Evolutionary conservation across 805 yeast genomes (phyloP), one percentile per base, ranked within the genome.

Genomic region (Jamesozyma gamospora): DNA sequence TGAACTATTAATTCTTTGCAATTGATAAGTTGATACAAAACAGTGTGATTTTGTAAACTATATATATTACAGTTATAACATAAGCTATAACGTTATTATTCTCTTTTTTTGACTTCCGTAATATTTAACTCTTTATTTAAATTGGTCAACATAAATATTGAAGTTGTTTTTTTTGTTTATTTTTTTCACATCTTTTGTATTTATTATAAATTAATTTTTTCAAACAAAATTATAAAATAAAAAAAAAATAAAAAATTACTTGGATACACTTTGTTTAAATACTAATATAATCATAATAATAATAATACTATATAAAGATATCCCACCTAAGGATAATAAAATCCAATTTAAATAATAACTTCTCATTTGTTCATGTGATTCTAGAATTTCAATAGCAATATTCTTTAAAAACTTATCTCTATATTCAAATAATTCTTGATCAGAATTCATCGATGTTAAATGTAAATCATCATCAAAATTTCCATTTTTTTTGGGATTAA

Each of bases 281-380:
- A 32, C 12, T 27, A 35, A 15, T 14, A 32, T 28, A n/a, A 42
- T 26, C 6, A 40, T 18, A 11, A 37, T 11, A 3, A 37, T 19
- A 8, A 38, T 17, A 10, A 38, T 14, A 2, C 17, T 10, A 25
- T 47, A 39, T 2, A 34, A 31, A 12, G 37, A 10, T 4, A 47
- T 3, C 1, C 43, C 45, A 2, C 35, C 24, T 1, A 42, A 4
- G 3, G 44, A 34, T 28, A 50, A 34, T 24, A 45, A 24, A 12
- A 42, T 18, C 60, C 60, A 55, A 9, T 27, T 42, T 14, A 29
- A 16, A 26, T 41, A 44, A 31, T 30, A 35, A 7, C 40, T 42
- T 37, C 55, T 46, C 17, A 36, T 18, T 2, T 24, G 9, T 16
- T 41, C 47, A 35, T 55, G 59, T 2, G 49, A 36, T 1, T 42